Conservation (phyloP, 2,329 filamentous ascomycete genomes). For the Talaromyces marneffei region DNA sequence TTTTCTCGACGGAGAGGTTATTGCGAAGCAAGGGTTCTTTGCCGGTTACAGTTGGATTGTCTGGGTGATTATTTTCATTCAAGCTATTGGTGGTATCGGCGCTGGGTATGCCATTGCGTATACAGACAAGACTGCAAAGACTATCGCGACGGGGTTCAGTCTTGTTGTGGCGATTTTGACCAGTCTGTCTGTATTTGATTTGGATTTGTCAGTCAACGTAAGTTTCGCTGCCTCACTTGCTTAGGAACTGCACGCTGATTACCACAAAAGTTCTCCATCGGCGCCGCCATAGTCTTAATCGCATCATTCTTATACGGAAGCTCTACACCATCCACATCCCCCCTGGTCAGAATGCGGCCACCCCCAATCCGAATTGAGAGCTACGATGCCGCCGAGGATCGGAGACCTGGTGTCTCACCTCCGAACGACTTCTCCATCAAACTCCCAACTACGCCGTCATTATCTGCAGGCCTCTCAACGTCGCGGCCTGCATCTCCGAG, state of each 20-base stretch:
- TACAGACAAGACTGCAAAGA: slow-evolving; percentile 86
- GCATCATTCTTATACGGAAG: slow-evolving; percentile 82
- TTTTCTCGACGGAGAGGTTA: slow-evolving; percentile 78
- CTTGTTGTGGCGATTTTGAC: slow-evolving; percentile 82
- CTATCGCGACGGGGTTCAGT: slow-evolving; percentile 87
- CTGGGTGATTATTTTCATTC: slow-evolving; percentile 76
- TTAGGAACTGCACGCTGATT: neutral
- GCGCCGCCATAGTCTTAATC: slow-evolving; percentile 69
- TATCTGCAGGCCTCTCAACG: slow-evolving; percentile 45
- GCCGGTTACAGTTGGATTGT: slow-evolving; percentile 90
- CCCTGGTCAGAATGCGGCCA: slow-evolving; percentile 38
- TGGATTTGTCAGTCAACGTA: slow-evolving; percentile 66
- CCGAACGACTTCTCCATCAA: slow-evolving; percentile 45
- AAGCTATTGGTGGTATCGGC: slow-evolving; percentile 79
- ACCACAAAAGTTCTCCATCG: slow-evolving; percentile 69
- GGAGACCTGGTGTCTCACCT: slow-evolving; percentile 22
- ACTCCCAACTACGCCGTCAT: slow-evolving; percentile 42
- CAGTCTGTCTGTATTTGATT: slow-evolving; percentile 80
- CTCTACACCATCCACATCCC: slow-evolving; percentile 41
- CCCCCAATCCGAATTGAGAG: slow-evolving; percentile 55
- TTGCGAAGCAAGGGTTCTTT: slow-evolving; percentile 83
- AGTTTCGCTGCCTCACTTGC: slow-evolving; percentile 32
- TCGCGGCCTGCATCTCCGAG: slow-evolving; percentile 50
- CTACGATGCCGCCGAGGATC: slow-evolving; percentile 68
- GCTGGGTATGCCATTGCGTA: slow-evolving; percentile 76